Percentiles rank a stretch among this genome's conserved stretches.
Evolutionary conservation across 2,329 filamentous ascomycete genomes (phyloP).

Genomic region (Fusarium coicis): DNA sequence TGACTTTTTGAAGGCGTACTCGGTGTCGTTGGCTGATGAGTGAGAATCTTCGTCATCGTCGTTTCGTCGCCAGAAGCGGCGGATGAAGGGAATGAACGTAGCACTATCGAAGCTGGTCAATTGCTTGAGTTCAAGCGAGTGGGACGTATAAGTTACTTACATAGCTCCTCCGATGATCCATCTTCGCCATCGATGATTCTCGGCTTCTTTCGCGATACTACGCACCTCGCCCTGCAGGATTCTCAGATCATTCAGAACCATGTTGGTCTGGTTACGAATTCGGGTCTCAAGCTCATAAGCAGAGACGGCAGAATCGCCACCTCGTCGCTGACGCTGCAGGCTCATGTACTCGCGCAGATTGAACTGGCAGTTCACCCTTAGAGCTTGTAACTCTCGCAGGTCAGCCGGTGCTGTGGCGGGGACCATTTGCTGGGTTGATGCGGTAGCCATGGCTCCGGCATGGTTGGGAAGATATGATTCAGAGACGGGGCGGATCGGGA

Average conservation of each 20-base stretch:
- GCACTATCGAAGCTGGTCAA: constrained; percentile 51
- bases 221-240: constrained; percentile 57
- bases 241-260: constrained; percentile 58
- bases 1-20: constrained; percentile 66
- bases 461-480: constrained; percentile 38
- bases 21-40: constrained; percentile 61
- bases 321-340: constrained; percentile 47
- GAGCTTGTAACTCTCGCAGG: constrained; percentile 46
- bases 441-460: constrained; percentile 33
- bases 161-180: constrained; percentile 63
- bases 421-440: constrained; percentile 29
- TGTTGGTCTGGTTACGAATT: constrained; percentile 55
- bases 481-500: constrained; percentile 39
- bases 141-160: constrained; percentile 50
- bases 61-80: constrained; percentile 61
- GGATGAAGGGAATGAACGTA: constrained; percentile 63
- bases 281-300: constrained; percentile 55
- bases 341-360: constrained; percentile 51
- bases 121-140: neutral
- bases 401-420: constrained; percentile 34
- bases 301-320: constrained; percentile 44
- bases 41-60: constrained; percentile 52
- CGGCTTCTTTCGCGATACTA: constrained; percentile 55
- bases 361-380: constrained; percentile 51
- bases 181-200: constrained; percentile 62